Percentiles rank a stretch among this genome's conserved stretches.
Conservation (phyloP, 2,329 filamentous ascomycete genomes). For the Diplodia scrobiculata region DNA sequence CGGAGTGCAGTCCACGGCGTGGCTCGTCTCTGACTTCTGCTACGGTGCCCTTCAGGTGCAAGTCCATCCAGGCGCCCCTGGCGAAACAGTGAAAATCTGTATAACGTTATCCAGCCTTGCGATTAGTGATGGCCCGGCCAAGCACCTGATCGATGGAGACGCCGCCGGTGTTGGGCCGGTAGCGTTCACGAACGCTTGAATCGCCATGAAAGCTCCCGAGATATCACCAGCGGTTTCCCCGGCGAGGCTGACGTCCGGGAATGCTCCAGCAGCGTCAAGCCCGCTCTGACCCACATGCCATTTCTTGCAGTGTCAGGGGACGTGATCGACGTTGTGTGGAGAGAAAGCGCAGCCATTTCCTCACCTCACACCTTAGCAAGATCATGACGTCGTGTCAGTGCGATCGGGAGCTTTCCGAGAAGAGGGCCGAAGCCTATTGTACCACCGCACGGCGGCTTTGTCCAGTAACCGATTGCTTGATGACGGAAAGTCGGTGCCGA, state of each 20-base stretch:
- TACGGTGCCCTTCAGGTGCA: background rate
- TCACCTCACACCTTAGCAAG: background rate
- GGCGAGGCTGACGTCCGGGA: background rate
- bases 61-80: background rate
- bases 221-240: constrained; percentile 6
- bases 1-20: background rate
- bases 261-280: background rate
- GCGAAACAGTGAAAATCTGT: background rate
- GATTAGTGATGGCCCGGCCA: background rate
- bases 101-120: constrained; percentile 6
- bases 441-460: background rate
- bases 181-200: background rate
- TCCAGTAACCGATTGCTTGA: background rate
- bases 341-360: background rate
- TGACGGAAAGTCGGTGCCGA: background rate
- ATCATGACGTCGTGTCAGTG: background rate
- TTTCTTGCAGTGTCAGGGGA: background rate
- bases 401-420: constrained; percentile 2
- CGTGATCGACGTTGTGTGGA: constrained; percentile 6
- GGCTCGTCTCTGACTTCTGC: background rate
- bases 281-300: background rate
- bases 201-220: background rate
- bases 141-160: background rate
- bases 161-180: background rate
- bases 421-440: background rate